Evolutionary conservation across 1,284 basidiomycete species (phyloP), one percentile per base, ranked within the genome.

Genomic region (Heterobasidion annosum): DNA sequence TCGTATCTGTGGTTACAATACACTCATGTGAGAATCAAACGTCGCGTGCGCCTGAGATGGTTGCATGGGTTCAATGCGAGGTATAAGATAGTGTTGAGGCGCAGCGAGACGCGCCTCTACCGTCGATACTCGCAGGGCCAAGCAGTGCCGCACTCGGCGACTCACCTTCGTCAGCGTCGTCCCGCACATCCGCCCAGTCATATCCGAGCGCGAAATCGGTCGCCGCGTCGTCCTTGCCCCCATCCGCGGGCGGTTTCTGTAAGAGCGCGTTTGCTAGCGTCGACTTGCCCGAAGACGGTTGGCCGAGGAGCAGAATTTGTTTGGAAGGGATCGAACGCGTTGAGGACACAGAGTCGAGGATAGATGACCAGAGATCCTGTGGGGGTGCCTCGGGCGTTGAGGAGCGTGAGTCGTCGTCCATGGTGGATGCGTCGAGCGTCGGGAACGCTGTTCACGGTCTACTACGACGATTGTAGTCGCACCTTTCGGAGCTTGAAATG

Each of bases 81-180:
- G 16, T 3, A 16, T 13, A 43, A 6, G 42, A 13, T 15, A 13
- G 6, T 15, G 16, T 5, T 16, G 16, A 43, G 16, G 42, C 3
- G 13, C 42, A 16, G 25, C 25, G 25, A 25, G 25, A 25, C 25
- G 25, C 25, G 25, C 25, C 25, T 25, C 25, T 5, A 25, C 4
- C 25, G 25, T 25, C 25, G 25, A 18, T 4, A 25, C 25, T 25
- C 25, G 25, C 25, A 25, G 25, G 25, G 25, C 25, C 25, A 5
- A 25, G 4, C 25, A 25, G 25, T 25, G 25, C 25, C 25, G 25
- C 25, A 25, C 25, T 25, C 25, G 25, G 25, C 25, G 25, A 70
- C 81, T 59, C 55, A 89, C 93, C 93, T 81, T 93, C 91, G 63
- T 95, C 92, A 2, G 81, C 88, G 40, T 94, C 92, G 62, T 93